phyloP scores from a whole-genome alignment of 768 basidiomycete species.

The Xerocomus spinulosus region DNA sequence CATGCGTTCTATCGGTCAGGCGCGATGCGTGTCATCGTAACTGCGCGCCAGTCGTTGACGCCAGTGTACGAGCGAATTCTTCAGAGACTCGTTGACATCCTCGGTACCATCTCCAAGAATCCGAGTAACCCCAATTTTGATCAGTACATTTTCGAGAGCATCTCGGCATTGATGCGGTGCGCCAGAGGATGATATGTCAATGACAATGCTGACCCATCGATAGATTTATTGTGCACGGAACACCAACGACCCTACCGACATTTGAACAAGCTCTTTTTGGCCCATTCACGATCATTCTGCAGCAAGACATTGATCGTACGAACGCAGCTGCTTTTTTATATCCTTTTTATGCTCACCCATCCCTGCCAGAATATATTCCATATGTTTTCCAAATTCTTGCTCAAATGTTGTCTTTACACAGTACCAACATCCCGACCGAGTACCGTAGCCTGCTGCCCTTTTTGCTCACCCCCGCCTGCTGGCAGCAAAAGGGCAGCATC shows the following conservation, averaged over 20 bases:
- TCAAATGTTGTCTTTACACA: constrained; percentile 88
- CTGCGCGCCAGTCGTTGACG: constrained; percentile 73
- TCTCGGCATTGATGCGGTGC: constrained; percentile 88
- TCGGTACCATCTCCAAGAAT: constrained; percentile 88
- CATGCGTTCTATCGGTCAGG: constrained; percentile 43
- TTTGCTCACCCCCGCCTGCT: constrained; percentile 77
- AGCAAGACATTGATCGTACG: constrained; percentile 88
- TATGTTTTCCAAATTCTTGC: constrained; percentile 96
- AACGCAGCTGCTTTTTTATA: constrained; percentile 16
- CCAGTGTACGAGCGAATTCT: constrained; percentile 65
- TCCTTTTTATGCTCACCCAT: neutral
- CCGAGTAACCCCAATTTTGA: constrained; percentile 98
- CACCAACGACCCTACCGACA: constrained; percentile 56
- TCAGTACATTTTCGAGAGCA: constrained; percentile 95
- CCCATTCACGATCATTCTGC: constrained; percentile 82
- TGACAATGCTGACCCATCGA: neutral
- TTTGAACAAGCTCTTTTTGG: constrained; percentile 84
- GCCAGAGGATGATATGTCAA: constrained; percentile 2
- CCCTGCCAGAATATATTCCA: constrained; percentile 80
- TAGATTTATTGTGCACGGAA: constrained; percentile 78
- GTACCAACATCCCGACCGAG: constrained; percentile 56
- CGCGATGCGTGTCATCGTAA: constrained; percentile 89
- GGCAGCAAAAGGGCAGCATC: constrained; percentile 93
- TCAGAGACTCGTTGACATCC: constrained; percentile 71
- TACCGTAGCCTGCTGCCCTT: constrained; percentile 80